Evolutionary conservation across 2,329 filamentous ascomycete genomes (phyloP), one percentile per base, ranked within the genome.

Genomic region (Sclerotinia borealis): DNA sequence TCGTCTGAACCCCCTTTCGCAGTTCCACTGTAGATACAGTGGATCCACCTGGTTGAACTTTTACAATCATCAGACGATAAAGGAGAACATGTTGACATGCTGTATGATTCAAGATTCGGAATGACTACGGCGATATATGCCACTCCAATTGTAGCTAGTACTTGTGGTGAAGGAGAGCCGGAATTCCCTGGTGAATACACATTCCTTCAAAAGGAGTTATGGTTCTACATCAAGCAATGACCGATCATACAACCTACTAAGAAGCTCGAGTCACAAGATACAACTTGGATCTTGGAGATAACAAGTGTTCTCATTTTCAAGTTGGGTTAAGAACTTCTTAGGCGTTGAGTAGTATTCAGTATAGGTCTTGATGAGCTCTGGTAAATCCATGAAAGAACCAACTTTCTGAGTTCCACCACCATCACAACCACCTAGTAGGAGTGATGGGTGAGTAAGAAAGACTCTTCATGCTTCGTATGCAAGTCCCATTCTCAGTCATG

Each of bases 1-100:
- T 58, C 54, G 39, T 45, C 54, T 45, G 39, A 58, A 58, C 54
- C 54, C 54, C 54, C 45, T 58, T 58, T 13, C n/a, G 15, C 27
- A 34, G 25, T 58, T 17, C 34, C 39, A 45, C n/a, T 34, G 19
- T 29, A 56, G 13, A 45, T 3, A 47, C 17, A 58, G 54, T 45
- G 39, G 27, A 13, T 13, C 41, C 29, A 58, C 29, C 7, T 25
- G 13, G 45, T n/a, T 36, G 54, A 36, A 17, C n/a, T 15, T 34
- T 34, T 31, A 4, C 4, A 34, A 25, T 29, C n/a, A 56, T 45
- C 39, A 31, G 54, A 43, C 11, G 54, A 45, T 45, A 25, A 27
- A 19, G 13, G 29, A 11, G 8, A 31, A 22, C 22, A 3, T 6
- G 8, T 17, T 34, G n/a, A 34, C 2, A 25, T 45, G 2, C 19